Conservation (phyloP, 1,284 basidiomycete genomes). For the Bondarzewia mesenterica region DNA sequence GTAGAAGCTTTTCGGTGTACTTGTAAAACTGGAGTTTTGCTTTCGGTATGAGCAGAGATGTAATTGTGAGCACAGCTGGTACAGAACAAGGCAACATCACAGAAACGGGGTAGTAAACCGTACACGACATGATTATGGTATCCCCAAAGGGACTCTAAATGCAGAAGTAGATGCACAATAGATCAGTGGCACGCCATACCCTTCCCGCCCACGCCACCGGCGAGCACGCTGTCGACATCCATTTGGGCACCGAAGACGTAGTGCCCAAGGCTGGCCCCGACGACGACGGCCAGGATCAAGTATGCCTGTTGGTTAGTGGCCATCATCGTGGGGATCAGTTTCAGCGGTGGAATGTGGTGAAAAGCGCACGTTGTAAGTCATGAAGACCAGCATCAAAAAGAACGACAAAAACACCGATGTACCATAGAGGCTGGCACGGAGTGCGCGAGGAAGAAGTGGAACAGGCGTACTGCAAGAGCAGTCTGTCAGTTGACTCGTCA, state of each 20-base stretch:
- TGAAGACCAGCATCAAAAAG: conserved; percentile 84
- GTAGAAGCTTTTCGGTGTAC: conserved; percentile 13
- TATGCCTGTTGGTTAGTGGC: conserved; percentile 47
- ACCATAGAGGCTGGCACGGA: conserved; percentile 61
- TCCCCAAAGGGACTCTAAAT: background rate
- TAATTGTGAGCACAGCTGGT: background rate
- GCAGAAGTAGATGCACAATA: conserved; percentile 2
- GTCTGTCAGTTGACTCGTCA: background rate
- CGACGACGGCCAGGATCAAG: conserved; percentile 63
- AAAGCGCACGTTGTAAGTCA: conserved; percentile 74
- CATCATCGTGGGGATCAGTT: background rate
- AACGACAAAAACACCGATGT: conserved; percentile 65
- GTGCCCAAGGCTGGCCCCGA: conserved; percentile 67
- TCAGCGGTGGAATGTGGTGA: background rate
- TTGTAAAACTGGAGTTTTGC: too few species aligned
- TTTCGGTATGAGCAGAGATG: background rate
- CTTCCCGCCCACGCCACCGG: conserved; percentile 36
- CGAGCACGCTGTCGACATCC: conserved; percentile 48
- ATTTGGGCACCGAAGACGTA: conserved; percentile 58
- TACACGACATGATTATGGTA: too few species aligned
- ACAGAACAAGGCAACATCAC: background rate
- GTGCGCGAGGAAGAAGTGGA: conserved; percentile 39
- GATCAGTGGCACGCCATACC: conserved; percentile 51
- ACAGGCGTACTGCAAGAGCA: conserved; percentile 32
- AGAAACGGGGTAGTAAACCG: too few species aligned